A percentile compares a stretch with the other conserved stretches of the same genome.
These are phyloP conservation scores for Ciborinia camelliae DNA, from an alignment of 2,329 filamentous ascomycete genomes.

Conservation along the genomic window DNA sequence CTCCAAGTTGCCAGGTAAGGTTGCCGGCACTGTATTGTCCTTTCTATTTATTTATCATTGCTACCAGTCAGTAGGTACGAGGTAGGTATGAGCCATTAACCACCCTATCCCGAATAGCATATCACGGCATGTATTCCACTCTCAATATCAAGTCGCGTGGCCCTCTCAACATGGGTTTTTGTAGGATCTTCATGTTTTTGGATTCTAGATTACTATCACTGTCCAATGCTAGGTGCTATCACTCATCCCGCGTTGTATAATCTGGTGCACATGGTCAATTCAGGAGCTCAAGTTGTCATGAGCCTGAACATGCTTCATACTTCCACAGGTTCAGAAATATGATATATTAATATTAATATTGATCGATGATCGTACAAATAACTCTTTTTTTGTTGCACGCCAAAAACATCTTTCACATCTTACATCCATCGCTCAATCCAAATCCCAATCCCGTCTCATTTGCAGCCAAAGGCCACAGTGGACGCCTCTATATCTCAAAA, in stretches of 20 bases:
- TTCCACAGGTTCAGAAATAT: background rate
- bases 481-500: background rate
- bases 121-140: background rate
- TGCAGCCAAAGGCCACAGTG: background rate
- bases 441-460: too few relatives aligned
- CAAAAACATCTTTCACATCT: background rate
- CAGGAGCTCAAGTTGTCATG: background rate
- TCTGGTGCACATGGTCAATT: background rate
- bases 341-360: background rate
- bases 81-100: too few relatives aligned
- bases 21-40: too few relatives aligned
- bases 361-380: background rate
- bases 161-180: too few relatives aligned
- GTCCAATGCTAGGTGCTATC: background rate
- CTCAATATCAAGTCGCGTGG: background rate
- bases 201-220: too few relatives aligned
- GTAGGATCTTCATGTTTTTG: background rate
- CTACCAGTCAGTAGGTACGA: too few relatives aligned
- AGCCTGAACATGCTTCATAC: background rate
- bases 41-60: background rate
- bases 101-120: background rate
- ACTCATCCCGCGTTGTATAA: background rate
- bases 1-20: too few relatives aligned
- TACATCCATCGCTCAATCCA: background rate
- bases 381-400: background rate